phyloP scores from a whole-genome alignment of 192 early-diverging fungal species.

The Neocallimastix lanati region DNA sequence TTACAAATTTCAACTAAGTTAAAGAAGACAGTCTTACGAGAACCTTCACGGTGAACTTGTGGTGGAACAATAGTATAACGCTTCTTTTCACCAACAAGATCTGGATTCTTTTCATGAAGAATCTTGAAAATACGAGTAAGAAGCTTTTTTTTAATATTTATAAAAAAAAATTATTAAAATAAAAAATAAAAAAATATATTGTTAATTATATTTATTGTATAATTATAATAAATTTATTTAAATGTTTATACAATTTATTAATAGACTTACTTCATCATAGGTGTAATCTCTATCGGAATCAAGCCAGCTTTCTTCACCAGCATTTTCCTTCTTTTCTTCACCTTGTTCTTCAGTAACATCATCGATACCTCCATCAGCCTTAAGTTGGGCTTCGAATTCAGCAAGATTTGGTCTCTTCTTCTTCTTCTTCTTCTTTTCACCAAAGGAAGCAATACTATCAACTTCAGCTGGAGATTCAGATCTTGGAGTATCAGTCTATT shows the following conservation, averaged over 20 bases:
- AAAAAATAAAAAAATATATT: no score
- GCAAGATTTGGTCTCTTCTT: slow-evolving; percentile 51
- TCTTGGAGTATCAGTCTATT: background rate
- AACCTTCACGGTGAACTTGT: slow-evolving; percentile 74
- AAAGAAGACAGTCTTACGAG: slow-evolving; percentile 88
- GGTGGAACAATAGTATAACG: slow-evolving; percentile 89
- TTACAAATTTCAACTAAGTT: slow-evolving; percentile 89
- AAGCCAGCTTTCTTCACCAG: slow-evolving; percentile 41
- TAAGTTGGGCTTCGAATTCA: slow-evolving; percentile 54
- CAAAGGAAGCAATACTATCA: slow-evolving; percentile 35
- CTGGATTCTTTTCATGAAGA: slow-evolving; percentile 83
- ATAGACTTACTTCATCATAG: slow-evolving; percentile 53
- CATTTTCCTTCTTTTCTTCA: background rate
- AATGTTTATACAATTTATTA: no score
- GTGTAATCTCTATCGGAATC: slow-evolving; percentile 81
- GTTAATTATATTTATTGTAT: no score
- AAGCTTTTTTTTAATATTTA: slow-evolving; percentile 37
- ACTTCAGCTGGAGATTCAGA: slow-evolving; percentile 12
- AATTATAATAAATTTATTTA: no score
- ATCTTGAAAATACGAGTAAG: slow-evolving; percentile 77
- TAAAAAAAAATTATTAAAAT: no score
- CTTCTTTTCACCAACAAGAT: slow-evolving; percentile 78
- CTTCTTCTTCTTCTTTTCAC: slow-evolving; percentile 62
- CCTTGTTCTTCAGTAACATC: slow-evolving; percentile 1
- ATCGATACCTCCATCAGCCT: slow-evolving; percentile 10